Evolutionary conservation across 2,329 filamentous ascomycete species (phyloP).

Genomic region (Sclerotiophoma versabilis): DNA sequence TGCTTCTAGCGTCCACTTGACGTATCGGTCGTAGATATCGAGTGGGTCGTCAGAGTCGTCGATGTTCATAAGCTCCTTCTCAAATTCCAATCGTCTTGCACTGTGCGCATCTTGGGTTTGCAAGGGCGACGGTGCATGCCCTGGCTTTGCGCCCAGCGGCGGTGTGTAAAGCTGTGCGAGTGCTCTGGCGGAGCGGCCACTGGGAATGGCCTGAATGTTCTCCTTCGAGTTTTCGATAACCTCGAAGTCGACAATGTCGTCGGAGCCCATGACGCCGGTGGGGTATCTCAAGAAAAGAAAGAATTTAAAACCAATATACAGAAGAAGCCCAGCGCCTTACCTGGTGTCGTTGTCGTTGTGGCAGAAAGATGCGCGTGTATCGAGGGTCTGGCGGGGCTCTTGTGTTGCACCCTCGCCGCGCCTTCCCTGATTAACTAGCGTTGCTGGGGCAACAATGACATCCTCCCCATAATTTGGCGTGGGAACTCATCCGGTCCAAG

Average conservation of each 20-base stretch:
- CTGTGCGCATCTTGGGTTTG: conserved; percentile 81
- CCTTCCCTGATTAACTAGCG: conserved; percentile 22
- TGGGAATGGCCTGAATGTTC: conserved; percentile 93
- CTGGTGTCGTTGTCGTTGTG: conserved; percentile 26
- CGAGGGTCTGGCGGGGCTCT: conserved; percentile 25
- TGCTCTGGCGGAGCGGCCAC: conserved; percentile 86
- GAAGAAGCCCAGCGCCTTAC: conserved; percentile 14
- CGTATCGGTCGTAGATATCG: conserved; percentile 94
- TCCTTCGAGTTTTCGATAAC: conserved; percentile 97
- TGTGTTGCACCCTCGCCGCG: conserved; percentile 25
- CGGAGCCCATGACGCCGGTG: conserved; percentile 51
- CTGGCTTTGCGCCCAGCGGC: conserved; percentile 55
- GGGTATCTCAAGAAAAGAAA: conserved; percentile 39
- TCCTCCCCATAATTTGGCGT: not conserved
- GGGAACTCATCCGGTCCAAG: no score
- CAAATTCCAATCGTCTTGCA: conserved; percentile 80
- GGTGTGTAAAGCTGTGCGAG: conserved; percentile 83
- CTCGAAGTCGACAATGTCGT: conserved; percentile 72
- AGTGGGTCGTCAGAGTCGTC: conserved; percentile 93
- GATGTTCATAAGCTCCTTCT: conserved; percentile 79
- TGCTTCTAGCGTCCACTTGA: conserved; percentile 94
- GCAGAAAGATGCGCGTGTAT: conserved; percentile 23
- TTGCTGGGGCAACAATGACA: conserved; percentile 25
- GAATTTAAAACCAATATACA: conserved; percentile 17
- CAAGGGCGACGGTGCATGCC: conserved; percentile 61